Percentiles rank a stretch among this genome's conserved stretches.
phyloP scores from a whole-genome alignment of 805 yeast genomes.

The Candida glaebosa region DNA sequence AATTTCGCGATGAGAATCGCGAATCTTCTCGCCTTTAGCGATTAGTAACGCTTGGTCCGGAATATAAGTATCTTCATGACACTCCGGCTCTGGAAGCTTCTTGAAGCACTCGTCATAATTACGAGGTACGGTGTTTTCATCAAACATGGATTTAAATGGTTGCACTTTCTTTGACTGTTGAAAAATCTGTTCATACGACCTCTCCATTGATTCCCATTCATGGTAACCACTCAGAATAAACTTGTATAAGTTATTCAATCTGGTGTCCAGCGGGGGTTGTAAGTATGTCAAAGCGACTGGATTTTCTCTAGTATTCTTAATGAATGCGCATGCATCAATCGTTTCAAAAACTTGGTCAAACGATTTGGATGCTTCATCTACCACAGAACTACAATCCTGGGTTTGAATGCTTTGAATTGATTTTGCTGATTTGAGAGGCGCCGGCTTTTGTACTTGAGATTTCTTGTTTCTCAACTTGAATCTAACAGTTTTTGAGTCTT shows the following conservation, averaged over 20 bases:
- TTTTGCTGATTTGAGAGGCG: not conserved
- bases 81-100: not conserved
- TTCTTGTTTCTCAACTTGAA: not conserved
- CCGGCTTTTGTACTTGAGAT: not conserved
- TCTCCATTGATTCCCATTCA: constrained; percentile 2
- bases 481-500: not conserved
- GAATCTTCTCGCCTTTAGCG: not conserved
- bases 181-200: not conserved
- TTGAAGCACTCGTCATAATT: not conserved
- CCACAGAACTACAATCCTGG: not conserved
- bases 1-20: not conserved
- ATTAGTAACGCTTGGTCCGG: not conserved
- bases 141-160: not conserved
- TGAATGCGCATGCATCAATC: not conserved
- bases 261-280: not conserved
- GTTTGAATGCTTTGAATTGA: not conserved
- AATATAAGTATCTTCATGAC: not conserved
- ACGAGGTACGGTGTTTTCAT: not conserved
- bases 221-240: not conserved
- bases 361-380: not conserved
- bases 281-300: not conserved
- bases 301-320: not conserved
- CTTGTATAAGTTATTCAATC: constrained; percentile 1
- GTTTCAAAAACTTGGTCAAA: not conserved
- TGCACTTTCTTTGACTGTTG: not conserved